Evolutionary conservation across 2,329 filamentous ascomycete genomes (phyloP), one percentile per base, ranked within the genome.

Genomic region (Karstenula rhodostoma): DNA sequence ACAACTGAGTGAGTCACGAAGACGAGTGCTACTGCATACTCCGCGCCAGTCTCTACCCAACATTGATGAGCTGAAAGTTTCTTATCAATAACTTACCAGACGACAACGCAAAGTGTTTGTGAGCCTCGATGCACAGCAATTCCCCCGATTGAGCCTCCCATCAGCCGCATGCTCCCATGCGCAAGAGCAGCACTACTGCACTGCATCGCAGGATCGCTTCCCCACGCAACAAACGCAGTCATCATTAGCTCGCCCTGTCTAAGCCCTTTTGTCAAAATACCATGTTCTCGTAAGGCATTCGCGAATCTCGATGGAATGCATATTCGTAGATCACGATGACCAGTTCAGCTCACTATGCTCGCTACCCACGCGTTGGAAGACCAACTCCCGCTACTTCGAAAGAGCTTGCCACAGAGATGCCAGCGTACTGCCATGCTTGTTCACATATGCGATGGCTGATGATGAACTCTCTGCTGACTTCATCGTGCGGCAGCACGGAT

Each of bases 271-370:
- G 8, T 50, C 37, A 23, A 15, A 46, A 44, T 46, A 40, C 27
- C 40, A 44, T 54, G 8, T 27, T 33, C 13, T 17, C 17, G 40
- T 37, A 46, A n/a, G 22, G n/a, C 25, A 32, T 22, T 35, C 17
- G 47, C 17, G 23, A 46, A 54, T 54, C 51, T 44, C 51, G 51
- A 54, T 54, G 40, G 17, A 22, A 9, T 46, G 51, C 51, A 33
- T 50, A 15, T 44, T 33, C 40, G 40, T 46, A 54, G 37, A 54
- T 53, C 25, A 2, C n/a, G 37, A 54, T 23, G 7, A 33, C 51
- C 40, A 22, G n/a, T 44, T 17, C 27, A 33, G 23, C 17, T 4
- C 40, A 32, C 3, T 15, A n/a, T 9, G 27, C 37, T 54, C 51
- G 51, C 51, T 46, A 44, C 13, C 37, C 27, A 54, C 8, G 9